Evolutionary conservation across 2,329 filamentous ascomycete species (phyloP), one percentile per base, ranked within the genome.

Genomic region (Fusarium cyanostomum): DNA sequence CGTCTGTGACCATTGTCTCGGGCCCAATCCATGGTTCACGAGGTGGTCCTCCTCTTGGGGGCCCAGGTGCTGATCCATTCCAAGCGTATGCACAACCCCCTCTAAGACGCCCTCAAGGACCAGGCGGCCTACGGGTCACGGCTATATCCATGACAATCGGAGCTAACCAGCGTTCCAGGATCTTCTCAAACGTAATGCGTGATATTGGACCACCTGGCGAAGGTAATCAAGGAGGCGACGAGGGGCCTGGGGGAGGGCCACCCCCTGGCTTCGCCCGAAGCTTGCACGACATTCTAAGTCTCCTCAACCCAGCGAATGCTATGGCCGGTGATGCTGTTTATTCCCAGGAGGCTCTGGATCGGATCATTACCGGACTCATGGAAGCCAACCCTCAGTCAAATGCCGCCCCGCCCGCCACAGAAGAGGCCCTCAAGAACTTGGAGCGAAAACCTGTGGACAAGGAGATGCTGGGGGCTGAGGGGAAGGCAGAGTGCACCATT

Each of bases 321-420:
- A 77, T 80, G 13, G 82, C 85, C 56, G 92, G 93, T 16, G 94
- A 98, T 75, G 92, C 89, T 8, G 94, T 97, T 1, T 96, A 94
- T 74, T 90, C 91, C 0, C 92, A 98, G 76, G 93, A 97, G 78
- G 94, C 91, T 3, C 81, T 98, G 28, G 94, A 99, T 73, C 87
- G 90, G 30, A 92, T 98, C 64, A 90, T 99, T 53, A 90, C 92
- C 0, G 86, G 91, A 67, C 82, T 98, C 38, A 95, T 97, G 89
- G 94, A 97, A 68, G 87, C 92, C 58, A 90, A 93, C 55, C 85
- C 88, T 3, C 84, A 84, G 49, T 90, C 89, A 1, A 92, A 90
- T 66, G 94, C 92, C 1, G 90, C 93, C 0, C 91, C 92, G 0
- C 94, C 94, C 4, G 94, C 94, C 8, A 84, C 92, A 0, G 84